Conservation (phyloP, 495 filamentous ascomycete species). For the Pseudevernia furfuracea region DNA sequence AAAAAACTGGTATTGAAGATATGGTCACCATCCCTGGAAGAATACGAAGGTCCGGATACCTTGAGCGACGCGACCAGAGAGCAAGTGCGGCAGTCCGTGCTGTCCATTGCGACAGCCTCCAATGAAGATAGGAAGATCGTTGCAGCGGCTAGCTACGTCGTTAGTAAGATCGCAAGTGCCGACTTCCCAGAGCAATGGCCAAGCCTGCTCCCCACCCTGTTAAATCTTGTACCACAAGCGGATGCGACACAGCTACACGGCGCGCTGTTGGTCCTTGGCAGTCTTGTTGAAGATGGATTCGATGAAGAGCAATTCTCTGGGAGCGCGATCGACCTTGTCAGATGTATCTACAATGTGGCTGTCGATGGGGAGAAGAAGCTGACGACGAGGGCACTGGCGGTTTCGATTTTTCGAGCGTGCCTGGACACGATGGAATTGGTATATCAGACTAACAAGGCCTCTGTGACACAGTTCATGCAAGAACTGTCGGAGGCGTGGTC, state of each 20-base stretch:
- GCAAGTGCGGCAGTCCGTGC: constrained; percentile 57
- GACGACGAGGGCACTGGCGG: constrained; percentile 69
- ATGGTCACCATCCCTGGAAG: constrained; percentile 65
- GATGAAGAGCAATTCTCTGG: constrained; percentile 91
- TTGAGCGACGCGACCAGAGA: constrained; percentile 59
- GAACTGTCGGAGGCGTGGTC: constrained; percentile 74
- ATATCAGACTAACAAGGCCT: constrained; percentile 77
- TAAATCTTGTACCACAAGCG: constrained; percentile 66
- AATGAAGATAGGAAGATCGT: constrained; percentile 80
- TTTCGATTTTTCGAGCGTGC: constrained; percentile 79
- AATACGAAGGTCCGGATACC: constrained; percentile 50
- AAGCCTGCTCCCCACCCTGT: constrained; percentile 67
- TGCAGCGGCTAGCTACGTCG: constrained; percentile 76
- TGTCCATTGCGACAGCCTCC: constrained; percentile 67
- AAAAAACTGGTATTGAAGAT: constrained; percentile 70
- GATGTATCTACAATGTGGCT: constrained; percentile 72
- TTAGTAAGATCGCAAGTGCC: constrained; percentile 87
- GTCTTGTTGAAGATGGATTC: constrained; percentile 86
- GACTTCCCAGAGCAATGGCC: constrained; percentile 96
- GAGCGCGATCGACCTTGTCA: constrained; percentile 74
- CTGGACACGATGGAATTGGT: constrained; percentile 95
- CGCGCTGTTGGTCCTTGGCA: constrained; percentile 74
- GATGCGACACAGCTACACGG: constrained; percentile 76
- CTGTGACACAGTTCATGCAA: constrained; percentile 82
- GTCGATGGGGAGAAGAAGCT: constrained; percentile 64